phyloP scores from a whole-genome alignment of 345 rosid species.

The Rubroshorea leprosula region DNA sequence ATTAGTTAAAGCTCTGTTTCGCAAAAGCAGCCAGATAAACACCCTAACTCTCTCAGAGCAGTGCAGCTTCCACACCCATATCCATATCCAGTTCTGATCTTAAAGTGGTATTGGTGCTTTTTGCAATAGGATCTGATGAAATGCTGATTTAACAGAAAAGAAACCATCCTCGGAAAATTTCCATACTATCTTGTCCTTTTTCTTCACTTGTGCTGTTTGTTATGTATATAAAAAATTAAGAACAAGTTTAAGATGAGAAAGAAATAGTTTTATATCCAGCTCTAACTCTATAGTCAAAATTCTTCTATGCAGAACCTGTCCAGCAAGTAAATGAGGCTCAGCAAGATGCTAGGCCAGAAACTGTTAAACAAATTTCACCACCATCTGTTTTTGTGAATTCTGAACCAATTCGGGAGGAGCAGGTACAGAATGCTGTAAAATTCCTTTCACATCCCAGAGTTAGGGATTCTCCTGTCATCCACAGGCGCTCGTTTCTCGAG shows the following conservation, averaged over 20 bases:
- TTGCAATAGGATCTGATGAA: no score
- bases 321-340: constrained; percentile 42
- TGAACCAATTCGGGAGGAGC: constrained; percentile 90
- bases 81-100: no score
- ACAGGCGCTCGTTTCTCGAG: constrained; percentile 92
- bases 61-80: no score
- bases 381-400: constrained; percentile 79
- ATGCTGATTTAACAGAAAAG: no score
- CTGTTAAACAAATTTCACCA: constrained; percentile 31
- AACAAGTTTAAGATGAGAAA: neutral
- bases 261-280: neutral
- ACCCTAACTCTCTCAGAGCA: no score
- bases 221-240: neutral
- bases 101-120: no score
- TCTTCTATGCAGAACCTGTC: constrained; percentile 33
- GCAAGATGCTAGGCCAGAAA: constrained; percentile 41
- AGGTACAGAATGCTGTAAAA: constrained; percentile 87
- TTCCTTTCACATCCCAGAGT: constrained; percentile 96
- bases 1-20: no score
- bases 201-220: no score
- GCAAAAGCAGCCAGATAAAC: no score
- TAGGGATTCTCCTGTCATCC: constrained; percentile 80
- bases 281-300: neutral
- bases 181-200: no score
- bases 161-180: no score